These are phyloP conservation scores for Penicillium crustosum DNA, from an alignment of 2,329 filamentous ascomycete genomes.

Conservation along the genomic window DNA sequence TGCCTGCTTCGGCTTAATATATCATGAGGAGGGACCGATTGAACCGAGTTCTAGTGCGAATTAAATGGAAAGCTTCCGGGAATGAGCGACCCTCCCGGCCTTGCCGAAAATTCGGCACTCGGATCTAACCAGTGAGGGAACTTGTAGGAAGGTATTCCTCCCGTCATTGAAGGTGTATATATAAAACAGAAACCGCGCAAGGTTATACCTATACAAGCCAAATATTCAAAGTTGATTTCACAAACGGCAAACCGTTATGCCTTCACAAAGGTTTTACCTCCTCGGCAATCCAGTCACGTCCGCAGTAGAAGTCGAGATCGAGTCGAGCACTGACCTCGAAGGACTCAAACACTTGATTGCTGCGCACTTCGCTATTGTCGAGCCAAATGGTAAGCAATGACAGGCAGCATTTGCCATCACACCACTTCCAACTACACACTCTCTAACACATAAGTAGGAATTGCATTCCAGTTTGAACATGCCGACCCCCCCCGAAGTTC, in stretches of 20 bases:
- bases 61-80: background rate
- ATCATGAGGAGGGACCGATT: background rate
- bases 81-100: background rate
- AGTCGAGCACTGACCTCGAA: slow-evolving; percentile 1
- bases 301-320: slow-evolving; percentile 4
- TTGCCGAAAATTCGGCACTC: background rate
- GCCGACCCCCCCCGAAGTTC: background rate
- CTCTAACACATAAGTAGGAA: slow-evolving; percentile 14
- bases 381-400: slow-evolving; percentile 3
- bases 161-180: background rate
- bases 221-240: background rate
- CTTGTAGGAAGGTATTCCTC: background rate
- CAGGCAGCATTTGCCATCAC: background rate
- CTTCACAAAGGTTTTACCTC: slow-evolving; percentile 23
- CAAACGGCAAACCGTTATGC: slow-evolving; percentile 8
- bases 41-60: background rate
- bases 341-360: slow-evolving; percentile 10
- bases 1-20: no score
- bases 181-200: background rate
- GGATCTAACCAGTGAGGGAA: background rate
- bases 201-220: background rate
- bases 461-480: slow-evolving; percentile 21
- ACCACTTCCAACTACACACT: background rate
- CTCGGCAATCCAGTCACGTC: slow-evolving; percentile 17
- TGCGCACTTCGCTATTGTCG: slow-evolving; percentile 14